Evolutionary conservation across 108 stramenopile species (phyloP).

Genomic region (Nannochloropsis gaditana): DNA sequence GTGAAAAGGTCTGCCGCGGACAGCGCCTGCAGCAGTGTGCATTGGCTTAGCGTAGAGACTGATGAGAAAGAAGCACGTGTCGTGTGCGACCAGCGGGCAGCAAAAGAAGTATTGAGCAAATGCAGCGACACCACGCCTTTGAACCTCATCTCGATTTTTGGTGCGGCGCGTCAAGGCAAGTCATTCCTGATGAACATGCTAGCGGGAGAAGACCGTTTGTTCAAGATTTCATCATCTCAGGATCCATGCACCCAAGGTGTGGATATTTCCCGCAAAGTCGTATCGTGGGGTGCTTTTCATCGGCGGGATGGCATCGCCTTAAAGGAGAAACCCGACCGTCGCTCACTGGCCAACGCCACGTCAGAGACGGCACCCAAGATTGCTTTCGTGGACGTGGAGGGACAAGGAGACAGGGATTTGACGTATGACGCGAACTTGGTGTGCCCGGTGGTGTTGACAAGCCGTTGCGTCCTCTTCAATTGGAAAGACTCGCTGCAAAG

Average conservation of each 20-base stretch:
- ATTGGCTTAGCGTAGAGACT: not conserved
- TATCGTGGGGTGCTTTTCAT: slow-evolving; percentile 26
- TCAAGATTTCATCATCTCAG: slow-evolving; percentile 45
- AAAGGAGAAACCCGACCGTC: slow-evolving; percentile 14
- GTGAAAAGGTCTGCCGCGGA: not conserved
- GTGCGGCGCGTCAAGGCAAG: slow-evolving; percentile 54
- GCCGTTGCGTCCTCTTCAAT: slow-evolving; percentile 55
- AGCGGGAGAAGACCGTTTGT: slow-evolving; percentile 46
- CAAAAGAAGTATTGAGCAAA: not conserved
- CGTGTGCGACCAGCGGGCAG: not conserved
- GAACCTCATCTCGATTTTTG: slow-evolving; percentile 51
- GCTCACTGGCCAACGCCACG: slow-evolving; percentile 26
- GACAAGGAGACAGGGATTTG: slow-evolving; percentile 55
- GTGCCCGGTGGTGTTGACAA: slow-evolving; percentile 50
- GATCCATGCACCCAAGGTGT: slow-evolving; percentile 56
- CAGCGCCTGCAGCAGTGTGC: not conserved
- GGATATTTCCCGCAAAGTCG: slow-evolving; percentile 40
- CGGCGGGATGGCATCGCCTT: not conserved
- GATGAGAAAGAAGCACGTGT: not conserved
- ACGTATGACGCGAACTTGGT: slow-evolving; percentile 54
- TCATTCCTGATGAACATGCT: slow-evolving; percentile 57
- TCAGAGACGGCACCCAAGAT: slow-evolving; percentile 34
- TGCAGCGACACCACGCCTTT: slow-evolving; percentile 17
- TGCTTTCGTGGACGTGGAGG: slow-evolving; percentile 53
- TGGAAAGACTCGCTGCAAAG: slow-evolving; percentile 55